These are phyloP conservation scores for Agaricus sinodeliciosus DNA, from an alignment of 768 basidiomycete genomes.

Conservation along the genomic window DNA sequence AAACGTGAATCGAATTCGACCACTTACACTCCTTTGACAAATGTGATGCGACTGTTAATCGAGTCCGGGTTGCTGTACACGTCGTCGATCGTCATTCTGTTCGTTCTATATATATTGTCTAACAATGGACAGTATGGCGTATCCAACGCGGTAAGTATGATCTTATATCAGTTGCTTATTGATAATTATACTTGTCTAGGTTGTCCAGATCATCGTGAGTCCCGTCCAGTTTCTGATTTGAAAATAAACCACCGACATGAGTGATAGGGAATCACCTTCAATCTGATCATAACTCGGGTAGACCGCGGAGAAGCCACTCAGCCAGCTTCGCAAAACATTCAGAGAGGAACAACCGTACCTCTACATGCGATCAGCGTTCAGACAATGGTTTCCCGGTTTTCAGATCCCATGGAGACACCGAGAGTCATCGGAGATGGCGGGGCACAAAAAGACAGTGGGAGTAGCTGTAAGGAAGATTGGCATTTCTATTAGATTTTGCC, in stretches of 20 bases:
- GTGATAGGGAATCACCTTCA: slow-evolving; percentile 22
- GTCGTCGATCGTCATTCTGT: slow-evolving; percentile 26
- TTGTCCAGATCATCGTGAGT: slow-evolving; percentile 36
- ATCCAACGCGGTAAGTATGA: slow-evolving; percentile 27
- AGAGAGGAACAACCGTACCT: slow-evolving; percentile 1
- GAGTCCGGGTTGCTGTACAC: slow-evolving; percentile 36
- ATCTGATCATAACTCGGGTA: slow-evolving; percentile 19
- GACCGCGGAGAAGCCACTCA: slow-evolving; percentile 13
- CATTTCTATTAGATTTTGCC: not conserved
- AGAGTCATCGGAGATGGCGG: not conserved
- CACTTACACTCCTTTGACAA: slow-evolving; percentile 20
- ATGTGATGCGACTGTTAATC: slow-evolving; percentile 27
- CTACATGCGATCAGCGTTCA: slow-evolving; percentile 6
- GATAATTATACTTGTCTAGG: slow-evolving; percentile 15
- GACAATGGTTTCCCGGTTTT: slow-evolving; percentile 1
- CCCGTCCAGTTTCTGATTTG: not conserved
- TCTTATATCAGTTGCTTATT: not conserved
- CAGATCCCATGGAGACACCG: not conserved
- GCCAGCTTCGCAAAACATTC: slow-evolving; percentile 4
- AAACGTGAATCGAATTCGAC: slow-evolving; percentile 17
- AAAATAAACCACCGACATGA: not conserved
- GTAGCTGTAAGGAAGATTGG: not conserved
- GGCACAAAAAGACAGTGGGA: not conserved
- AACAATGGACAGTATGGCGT: slow-evolving; percentile 32
- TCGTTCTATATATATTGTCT: slow-evolving; percentile 27